phyloP scores from a whole-genome alignment of 1,284 basidiomycete genomes.

The Austroboletus niveus region DNA sequence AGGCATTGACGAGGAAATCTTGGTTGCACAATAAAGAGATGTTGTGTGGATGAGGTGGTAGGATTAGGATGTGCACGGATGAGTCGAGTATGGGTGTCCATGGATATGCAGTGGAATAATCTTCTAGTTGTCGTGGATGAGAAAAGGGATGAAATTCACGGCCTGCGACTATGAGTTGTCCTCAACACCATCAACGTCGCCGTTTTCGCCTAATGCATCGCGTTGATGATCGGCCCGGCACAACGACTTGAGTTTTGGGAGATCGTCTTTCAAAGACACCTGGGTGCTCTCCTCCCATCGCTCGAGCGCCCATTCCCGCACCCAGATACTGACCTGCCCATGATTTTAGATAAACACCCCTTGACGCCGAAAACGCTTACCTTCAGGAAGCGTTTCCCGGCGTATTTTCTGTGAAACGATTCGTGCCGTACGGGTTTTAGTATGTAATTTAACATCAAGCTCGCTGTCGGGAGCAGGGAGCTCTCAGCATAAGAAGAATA shows the following conservation, averaged over 20 bases:
- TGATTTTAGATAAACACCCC: slow-evolving; percentile 1
- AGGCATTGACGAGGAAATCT: slow-evolving; percentile 19
- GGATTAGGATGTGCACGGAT: slow-evolving; percentile 25
- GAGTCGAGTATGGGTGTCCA: slow-evolving; percentile 29
- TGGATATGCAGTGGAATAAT: slow-evolving; percentile 25
- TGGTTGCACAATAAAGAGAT: slow-evolving; percentile 35
- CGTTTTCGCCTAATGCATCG: slow-evolving; percentile 22
- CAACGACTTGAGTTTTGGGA: slow-evolving; percentile 52
- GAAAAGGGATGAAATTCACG: background rate
- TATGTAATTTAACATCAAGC: slow-evolving; percentile 92
- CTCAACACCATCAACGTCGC: slow-evolving; percentile 13
- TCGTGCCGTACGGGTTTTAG: slow-evolving; percentile 73
- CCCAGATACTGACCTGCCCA: slow-evolving; percentile 55
- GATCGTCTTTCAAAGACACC: slow-evolving; percentile 51
- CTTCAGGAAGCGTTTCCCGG: slow-evolving; percentile 84
- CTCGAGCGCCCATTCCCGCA: slow-evolving; percentile 61
- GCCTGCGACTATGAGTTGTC: slow-evolving; percentile 21
- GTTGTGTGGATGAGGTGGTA: slow-evolving; percentile 22
- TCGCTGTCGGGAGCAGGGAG: slow-evolving; percentile 83
- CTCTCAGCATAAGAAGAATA: slow-evolving; percentile 90
- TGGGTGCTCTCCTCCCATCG: slow-evolving; percentile 56
- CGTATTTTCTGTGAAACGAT: slow-evolving; percentile 82
- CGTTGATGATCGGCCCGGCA: slow-evolving; percentile 40
- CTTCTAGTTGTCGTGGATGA: slow-evolving; percentile 16
- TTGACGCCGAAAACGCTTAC: slow-evolving; percentile 35